Evolutionary conservation across 2,329 filamentous ascomycete species (phyloP).

Genomic region (Colletotrichum sojae): DNA sequence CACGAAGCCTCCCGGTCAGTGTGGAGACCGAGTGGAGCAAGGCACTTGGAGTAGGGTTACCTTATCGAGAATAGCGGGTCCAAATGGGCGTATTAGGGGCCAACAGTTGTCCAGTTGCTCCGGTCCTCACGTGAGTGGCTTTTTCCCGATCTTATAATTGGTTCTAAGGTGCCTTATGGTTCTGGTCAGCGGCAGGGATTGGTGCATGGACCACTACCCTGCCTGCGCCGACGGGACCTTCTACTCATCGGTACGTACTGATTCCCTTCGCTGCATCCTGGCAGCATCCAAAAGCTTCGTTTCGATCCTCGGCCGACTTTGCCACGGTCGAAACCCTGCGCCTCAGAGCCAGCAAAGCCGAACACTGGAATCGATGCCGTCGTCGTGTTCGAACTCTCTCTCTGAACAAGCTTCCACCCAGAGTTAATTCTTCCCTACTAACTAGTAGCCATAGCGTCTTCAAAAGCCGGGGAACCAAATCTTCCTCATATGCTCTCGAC

Average conservation of each 20-base stretch:
- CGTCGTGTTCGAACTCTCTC: not conserved
- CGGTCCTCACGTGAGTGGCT: slow-evolving; percentile 5
- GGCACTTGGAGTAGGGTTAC: not conserved
- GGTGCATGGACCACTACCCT: not conserved
- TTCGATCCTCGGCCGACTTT: not conserved
- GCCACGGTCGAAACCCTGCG: slow-evolving; percentile 33
- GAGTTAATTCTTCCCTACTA: not conserved
- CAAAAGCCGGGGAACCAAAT: too few relatives aligned
- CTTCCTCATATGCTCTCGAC: too few relatives aligned
- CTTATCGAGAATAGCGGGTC: not conserved
- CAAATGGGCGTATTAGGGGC: not conserved
- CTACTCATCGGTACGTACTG: too few relatives aligned
- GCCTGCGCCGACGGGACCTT: not conserved
- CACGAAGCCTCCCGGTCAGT: too few relatives aligned
- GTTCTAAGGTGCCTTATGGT: too few relatives aligned
- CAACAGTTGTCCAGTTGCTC: not conserved
- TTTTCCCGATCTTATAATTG: not conserved
- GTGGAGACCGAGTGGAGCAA: slow-evolving; percentile 7
- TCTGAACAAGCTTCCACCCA: not conserved
- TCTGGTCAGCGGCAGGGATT: not conserved
- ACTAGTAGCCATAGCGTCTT: not conserved
- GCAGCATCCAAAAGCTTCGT: not conserved
- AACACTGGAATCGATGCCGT: too few relatives aligned
- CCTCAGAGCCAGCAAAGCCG: slow-evolving; percentile 9
- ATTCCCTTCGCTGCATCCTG: not conserved